These are phyloP conservation scores for Leptographium radiaticola DNA, from an alignment of 2,329 filamentous ascomycete species.

Conservation along the genomic window DNA sequence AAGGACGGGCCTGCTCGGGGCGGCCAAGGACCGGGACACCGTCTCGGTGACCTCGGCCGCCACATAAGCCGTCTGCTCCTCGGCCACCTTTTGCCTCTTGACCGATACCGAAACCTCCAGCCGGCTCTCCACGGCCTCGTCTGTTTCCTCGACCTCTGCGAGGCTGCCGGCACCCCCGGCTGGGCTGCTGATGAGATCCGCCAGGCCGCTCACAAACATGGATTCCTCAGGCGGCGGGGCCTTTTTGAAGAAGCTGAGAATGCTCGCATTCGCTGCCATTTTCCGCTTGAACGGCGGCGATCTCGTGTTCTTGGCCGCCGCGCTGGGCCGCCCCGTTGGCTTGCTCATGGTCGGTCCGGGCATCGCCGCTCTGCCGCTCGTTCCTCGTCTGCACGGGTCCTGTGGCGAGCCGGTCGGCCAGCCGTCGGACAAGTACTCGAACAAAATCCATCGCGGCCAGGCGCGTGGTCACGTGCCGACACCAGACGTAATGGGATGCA, in stretches of 20 bases:
- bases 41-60: conserved; percentile 17
- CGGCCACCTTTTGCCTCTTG: conserved; percentile 3
- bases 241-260: conserved; percentile 65
- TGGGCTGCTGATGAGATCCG: neutral
- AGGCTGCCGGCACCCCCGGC: conserved; percentile 12
- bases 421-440: neutral
- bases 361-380: neutral
- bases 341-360: conserved; percentile 2
- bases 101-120: neutral
- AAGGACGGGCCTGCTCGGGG: conserved; percentile 3
- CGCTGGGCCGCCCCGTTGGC: conserved; percentile 1
- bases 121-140: neutral
- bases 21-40: conserved; percentile 28
- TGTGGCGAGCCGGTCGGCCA: too few species aligned
- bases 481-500: neutral
- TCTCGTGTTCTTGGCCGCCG: conserved; percentile 3
- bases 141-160: neutral
- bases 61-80: neutral
- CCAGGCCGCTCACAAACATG: conserved; percentile 32
- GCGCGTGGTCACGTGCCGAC: neutral
- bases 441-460: neutral
- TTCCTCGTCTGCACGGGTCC: too few species aligned
- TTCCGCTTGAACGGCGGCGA: neutral
- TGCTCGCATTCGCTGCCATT: conserved; percentile 30
- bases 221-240: conserved; percentile 43